Base-by-base conservation (phyloP, 139 green algal species). In the Chlamydomonas incerta region DNA sequence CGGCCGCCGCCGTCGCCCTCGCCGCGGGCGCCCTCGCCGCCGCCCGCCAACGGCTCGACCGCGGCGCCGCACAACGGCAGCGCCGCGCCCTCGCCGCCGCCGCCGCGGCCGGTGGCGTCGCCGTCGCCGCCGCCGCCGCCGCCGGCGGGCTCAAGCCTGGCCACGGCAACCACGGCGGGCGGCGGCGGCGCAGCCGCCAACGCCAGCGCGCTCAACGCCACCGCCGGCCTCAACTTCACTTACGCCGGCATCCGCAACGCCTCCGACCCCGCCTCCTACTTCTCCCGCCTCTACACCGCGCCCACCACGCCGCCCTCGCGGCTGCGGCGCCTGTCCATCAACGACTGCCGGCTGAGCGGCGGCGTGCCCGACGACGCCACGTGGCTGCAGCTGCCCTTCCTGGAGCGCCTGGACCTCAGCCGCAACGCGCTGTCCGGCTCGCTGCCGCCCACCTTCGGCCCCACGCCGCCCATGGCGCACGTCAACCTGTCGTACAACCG, bases 401-500 rank as follows among this genome's bases (percentile, higher is more conserved):
- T 85, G 79, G 47, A 47, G 67, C 33, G 10, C 1, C 33, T 73
- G 18, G 67, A 73, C n/a, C 63, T 70, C 24, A 31, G 55, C 9
- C 23, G n/a, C 50, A 85, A 85, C 47, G 23, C 35, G 66, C 79
- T 85, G n/a, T 76, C 66, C 6, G 79, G 79, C 21, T 1, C 47
- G 65, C 66, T 85, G 47, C 79, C 79, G 9, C n/a, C 79, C 24
- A 76, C 79, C n/a, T 75, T 85, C n/a, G 79, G 79, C 33, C 47
- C 65, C 31, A 37, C 79, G 47, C 65, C 77, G 18, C 77, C 77
- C 29, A 47, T 83, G 77, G 29, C 46, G n/a, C 15, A 74, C 63
- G 20, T 84, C 9, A 84, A 84, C 79, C 67, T 76, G 23, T 85
- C 79, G 0, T 33, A 68, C n/a, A 85, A 85, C 65, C 47, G 31